These are phyloP conservation scores for Spathaspora passalidarum DNA, from an alignment of 805 yeast genomes.

Conservation along the genomic window DNA sequence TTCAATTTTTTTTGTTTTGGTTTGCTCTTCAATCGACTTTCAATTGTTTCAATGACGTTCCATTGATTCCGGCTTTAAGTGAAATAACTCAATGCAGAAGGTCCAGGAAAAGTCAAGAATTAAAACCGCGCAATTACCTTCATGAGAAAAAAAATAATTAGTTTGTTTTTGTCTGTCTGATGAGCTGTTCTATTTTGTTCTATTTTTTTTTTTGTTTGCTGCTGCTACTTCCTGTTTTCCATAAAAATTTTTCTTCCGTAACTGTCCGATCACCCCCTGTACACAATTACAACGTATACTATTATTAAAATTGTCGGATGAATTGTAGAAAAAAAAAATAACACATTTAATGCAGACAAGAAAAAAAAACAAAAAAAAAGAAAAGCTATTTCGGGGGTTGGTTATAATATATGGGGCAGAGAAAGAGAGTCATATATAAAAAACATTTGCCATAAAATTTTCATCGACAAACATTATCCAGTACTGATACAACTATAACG, in stretches of 20 bases:
- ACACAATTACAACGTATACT: background rate
- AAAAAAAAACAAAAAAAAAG: background rate
- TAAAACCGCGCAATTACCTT: background rate
- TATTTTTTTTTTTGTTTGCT: background rate
- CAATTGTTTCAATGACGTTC: background rate
- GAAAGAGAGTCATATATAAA: background rate
- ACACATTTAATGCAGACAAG: background rate
- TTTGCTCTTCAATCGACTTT: background rate
- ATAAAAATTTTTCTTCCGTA: background rate
- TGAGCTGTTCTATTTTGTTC: background rate
- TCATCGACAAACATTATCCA: too few species aligned
- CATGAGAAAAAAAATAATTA: too few species aligned
- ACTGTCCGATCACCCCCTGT: background rate
- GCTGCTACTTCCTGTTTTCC: background rate
- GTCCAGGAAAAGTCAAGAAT: background rate
- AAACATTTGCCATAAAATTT: background rate
- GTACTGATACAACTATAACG: too few species aligned
- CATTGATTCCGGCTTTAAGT: too few species aligned
- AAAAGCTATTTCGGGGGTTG: background rate
- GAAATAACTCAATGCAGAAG: background rate
- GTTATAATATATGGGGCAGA: background rate
- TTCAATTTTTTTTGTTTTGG: too few species aligned
- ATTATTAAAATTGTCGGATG: background rate
- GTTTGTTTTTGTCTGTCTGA: slow-evolving; percentile 1
- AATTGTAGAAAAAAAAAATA: background rate